Evolutionary conservation across 345 rosid species (phyloP).

Genomic region (Cardiospermum halicacabum): DNA sequence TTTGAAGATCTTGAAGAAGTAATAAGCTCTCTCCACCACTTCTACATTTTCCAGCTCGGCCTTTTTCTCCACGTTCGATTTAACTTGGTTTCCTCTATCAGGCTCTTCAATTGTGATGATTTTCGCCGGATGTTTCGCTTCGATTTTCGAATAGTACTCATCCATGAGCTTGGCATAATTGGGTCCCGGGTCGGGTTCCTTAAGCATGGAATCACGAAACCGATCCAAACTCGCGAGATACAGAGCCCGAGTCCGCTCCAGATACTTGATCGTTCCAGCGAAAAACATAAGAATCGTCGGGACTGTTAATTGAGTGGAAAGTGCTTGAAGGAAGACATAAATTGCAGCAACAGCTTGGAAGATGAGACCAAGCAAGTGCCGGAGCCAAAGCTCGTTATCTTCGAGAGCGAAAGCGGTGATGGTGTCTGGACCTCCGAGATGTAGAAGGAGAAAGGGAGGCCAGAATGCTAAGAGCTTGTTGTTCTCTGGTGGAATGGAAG

Average conservation of each 20-base stretch:
- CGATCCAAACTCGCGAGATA: conserved; percentile 53
- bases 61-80: background rate
- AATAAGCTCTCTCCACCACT: conserved; percentile 31
- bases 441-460: conserved; percentile 66
- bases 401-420: conserved; percentile 64
- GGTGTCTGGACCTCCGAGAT: conserved; percentile 67
- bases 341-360: conserved; percentile 38
- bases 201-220: conserved; percentile 54
- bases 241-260: conserved; percentile 53
- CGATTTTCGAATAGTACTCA: conserved; percentile 43
- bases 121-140: conserved; percentile 35
- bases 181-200: conserved; percentile 55
- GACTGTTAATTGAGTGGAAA: conserved; percentile 26
- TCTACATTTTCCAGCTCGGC: conserved; percentile 7
- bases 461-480: conserved; percentile 50
- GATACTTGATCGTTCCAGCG: conserved; percentile 54
- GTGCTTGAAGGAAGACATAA: conserved; percentile 39
- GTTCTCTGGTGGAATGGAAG: conserved; percentile 12
- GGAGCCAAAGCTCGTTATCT: conserved; percentile 63
- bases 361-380: conserved; percentile 44
- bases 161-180: conserved; percentile 65
- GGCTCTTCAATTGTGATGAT: conserved; percentile 41
- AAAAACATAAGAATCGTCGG: conserved; percentile 37
- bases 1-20: conserved; percentile 39
- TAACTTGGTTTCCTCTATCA: conserved; percentile 26